Evolutionary conservation across 1,284 basidiomycete species (phyloP), one percentile per base, ranked within the genome.

Genomic region (Tilletia caries): DNA sequence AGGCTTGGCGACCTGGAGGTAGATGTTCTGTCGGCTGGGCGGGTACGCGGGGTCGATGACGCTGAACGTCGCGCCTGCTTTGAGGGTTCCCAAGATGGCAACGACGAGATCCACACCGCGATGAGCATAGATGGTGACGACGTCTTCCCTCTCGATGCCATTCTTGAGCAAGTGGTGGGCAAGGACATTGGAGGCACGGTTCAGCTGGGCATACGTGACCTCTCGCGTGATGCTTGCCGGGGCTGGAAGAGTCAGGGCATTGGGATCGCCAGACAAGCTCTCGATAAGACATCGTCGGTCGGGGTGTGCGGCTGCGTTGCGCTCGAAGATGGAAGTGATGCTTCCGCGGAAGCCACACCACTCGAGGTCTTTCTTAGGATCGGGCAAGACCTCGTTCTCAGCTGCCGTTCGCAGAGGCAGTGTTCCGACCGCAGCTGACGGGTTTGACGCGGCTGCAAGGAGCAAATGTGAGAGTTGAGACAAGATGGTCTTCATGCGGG

Each of bases 31-130:
- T 48, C 96, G 87, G 10, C 91, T 91, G 1, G 95, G 89, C 3
- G 96, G 96, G 83, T 99, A 99, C 0, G 95, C 95, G 46, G 96
- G 96, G 85, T 98, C 95, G 72, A 98, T 97, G 73, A 99, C 96
- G 46, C 92, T 95, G 86, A 99, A 98, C 1, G 93, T 95, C 6
- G 92, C 95, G 32, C 96, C 96, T 1, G 92, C 93, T 85, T 98
- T 98, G 78, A 98, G 88, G 43, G 96, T 91, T 65, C 92, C 96
- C 89, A 99, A 91, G 4, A 98, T 94, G 23, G 95, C 95, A 4
- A 98, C 92, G 6, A 97, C 93, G 65, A 99, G 89, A 83, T 99
- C 95, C 52, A 97, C 95, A 75, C 92, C 93, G 62, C 96, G 89
- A 79, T 97, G 90, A 0, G 96, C 96, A 82, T 98, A 99, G n/a